A percentile compares a stretch with the other conserved stretches of the same genome.
Evolutionary conservation across 139 green algal genomes (phyloP).

Genomic region (Haematococcus lacustris): DNA sequence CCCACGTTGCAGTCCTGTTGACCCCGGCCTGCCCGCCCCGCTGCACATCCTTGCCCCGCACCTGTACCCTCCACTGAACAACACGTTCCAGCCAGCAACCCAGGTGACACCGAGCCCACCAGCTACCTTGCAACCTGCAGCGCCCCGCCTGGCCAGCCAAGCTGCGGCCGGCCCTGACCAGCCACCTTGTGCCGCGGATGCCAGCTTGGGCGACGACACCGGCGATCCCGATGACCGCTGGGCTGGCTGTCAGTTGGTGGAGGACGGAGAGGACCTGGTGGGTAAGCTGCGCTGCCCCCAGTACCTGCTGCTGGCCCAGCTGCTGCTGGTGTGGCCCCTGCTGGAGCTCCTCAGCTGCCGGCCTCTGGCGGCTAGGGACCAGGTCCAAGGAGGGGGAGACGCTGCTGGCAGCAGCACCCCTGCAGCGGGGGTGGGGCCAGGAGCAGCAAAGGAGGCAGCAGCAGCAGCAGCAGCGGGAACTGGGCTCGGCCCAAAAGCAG

Average conservation of each 20-base stretch:
- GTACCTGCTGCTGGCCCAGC: conserved; percentile 67
- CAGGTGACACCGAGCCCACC: neutral
- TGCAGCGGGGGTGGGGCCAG: neutral
- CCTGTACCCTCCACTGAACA: neutral
- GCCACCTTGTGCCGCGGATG: neutral
- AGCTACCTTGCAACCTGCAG: neutral
- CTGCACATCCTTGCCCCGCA: conserved; percentile 6
- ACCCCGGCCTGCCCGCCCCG: neutral
- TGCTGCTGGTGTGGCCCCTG: conserved; percentile 38
- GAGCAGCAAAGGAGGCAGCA: too few relatives aligned
- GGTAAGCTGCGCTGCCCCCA: conserved; percentile 41
- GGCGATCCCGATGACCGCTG: conserved; percentile 29
- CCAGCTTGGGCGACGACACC: neutral
- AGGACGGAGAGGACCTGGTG: conserved; percentile 69
- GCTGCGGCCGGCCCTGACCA: neutral
- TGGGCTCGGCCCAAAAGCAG: neutral
- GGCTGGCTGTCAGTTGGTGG: conserved; percentile 35
- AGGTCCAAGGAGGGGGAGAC: neutral
- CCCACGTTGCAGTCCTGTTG: neutral
- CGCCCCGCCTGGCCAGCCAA: neutral
- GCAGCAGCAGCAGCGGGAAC: neutral
- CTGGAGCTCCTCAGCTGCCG: too few relatives aligned
- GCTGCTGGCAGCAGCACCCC: neutral
- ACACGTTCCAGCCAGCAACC: neutral
- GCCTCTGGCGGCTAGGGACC: neutral